Base-by-base conservation (phyloP, 2,329 filamentous ascomycete species). In the Venturiaceae sp. region DNA sequence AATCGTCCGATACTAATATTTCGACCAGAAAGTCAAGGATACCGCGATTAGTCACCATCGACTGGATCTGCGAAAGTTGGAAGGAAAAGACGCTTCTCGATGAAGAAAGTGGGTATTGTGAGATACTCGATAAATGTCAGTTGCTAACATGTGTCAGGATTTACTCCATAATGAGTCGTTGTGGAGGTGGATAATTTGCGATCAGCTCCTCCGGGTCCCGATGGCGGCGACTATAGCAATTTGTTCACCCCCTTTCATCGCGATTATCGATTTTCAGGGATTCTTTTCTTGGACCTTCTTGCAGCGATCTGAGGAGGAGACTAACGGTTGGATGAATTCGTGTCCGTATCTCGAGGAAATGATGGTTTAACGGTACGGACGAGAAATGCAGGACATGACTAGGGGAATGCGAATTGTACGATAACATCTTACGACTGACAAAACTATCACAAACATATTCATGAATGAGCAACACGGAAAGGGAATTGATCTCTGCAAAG, bases 61-160 rank as follows among this genome's bases (percentile, higher is more conserved):
- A 77, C 14, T 99, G 94, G 94, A 73, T 96, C 0, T 80, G 85
- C 55, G 84, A 87, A 56, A 89, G 88, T 66, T 96, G 92, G 90
- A 77, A 77, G 60, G 89, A 92, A 69, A 80, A 78, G 62, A 95
- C 90, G 0, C 67, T 88, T 61, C 69, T 96, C 52, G 90, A 95
- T 63, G 92, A 96, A 73, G 89, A 92, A 36, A 50, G 44, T 50
- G 23, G 3, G 44, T 26, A 30, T 13, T 8, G 13, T 21, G 5
- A 28, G 5, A 26, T 30, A 13, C 21, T 28, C 14, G 44, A 14
- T 50, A 23, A n/a, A 30, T 50, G 8, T 4, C 26, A 30, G 23
- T 8, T 30, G 44, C 44, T 50, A n/a, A 50, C 11, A 26, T n/a
- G 44, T n/a, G 16, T 13, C 23, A 50, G 44, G 26, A 30, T 50